These are phyloP conservation scores for Iris pallida DNA, from an alignment of 116 monocot genomes.

Conservation along the genomic window DNA sequence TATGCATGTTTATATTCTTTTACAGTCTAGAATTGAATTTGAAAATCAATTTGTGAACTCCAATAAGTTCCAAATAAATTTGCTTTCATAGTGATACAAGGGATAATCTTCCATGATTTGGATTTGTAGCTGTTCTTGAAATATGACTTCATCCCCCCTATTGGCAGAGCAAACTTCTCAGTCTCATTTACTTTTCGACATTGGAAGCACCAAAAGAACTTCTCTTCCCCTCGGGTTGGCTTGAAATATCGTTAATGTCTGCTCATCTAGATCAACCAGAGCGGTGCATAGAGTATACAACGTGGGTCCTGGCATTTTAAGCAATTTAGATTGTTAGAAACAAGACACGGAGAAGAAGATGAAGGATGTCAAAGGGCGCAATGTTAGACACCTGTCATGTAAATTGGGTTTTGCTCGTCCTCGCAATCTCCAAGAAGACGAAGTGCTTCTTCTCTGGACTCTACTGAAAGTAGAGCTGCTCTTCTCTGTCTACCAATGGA, in stretches of 20 bases:
- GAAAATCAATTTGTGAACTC: no score
- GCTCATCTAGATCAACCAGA: constrained; percentile 46
- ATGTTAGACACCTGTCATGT: constrained; percentile 54
- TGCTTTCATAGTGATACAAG: no score
- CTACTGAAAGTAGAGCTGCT: constrained; percentile 33
- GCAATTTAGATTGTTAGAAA: background rate
- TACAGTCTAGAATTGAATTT: no score
- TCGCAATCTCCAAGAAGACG: constrained; percentile 51
- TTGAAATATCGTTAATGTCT: constrained; percentile 44
- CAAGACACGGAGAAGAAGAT: background rate
- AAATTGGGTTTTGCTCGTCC: constrained; percentile 58
- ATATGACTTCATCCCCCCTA: constrained; percentile 2
- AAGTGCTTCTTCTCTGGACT: constrained; percentile 37
- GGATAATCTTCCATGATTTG: background rate
- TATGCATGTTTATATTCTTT: no score
- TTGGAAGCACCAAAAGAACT: constrained; percentile 17
- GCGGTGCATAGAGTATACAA: constrained; percentile 53
- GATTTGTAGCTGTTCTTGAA: background rate
- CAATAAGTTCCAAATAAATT: no score
- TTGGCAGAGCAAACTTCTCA: background rate
- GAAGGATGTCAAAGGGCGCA: background rate
- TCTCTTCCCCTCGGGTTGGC: constrained; percentile 46
- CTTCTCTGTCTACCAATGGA: constrained; percentile 52
- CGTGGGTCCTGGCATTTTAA: constrained; percentile 36
- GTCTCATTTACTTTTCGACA: constrained; percentile 9